These are phyloP conservation scores for Deakozyma indianensis DNA, from an alignment of 805 yeast genomes.

Conservation along the genomic window DNA sequence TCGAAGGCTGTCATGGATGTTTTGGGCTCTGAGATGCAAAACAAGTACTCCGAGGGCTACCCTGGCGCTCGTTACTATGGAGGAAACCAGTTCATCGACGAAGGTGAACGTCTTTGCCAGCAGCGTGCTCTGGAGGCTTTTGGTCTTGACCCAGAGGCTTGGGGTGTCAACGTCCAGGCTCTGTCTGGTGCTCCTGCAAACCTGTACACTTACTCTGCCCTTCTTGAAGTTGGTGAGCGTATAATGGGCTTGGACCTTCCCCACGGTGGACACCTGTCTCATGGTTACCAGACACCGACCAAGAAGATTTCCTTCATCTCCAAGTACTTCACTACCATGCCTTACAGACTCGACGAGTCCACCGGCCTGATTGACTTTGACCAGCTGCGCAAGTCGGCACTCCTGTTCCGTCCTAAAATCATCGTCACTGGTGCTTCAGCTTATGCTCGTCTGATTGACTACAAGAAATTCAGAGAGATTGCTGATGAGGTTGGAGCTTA, in stretches of 20 bases:
- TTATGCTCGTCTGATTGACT: conserved; percentile 80
- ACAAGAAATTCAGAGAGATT: conserved; percentile 76
- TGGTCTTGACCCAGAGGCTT: conserved; percentile 54
- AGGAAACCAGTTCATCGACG: conserved; percentile 90
- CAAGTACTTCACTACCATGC: conserved; percentile 95
- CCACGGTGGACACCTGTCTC: conserved; percentile 96
- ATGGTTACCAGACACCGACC: conserved; percentile 86
- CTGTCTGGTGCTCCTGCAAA: conserved; percentile 96
- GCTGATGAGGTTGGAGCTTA: conserved; percentile 92
- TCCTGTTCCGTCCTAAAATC: conserved; percentile 84
- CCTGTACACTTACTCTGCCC: conserved; percentile 79
- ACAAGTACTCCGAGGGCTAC: conserved; percentile 96
- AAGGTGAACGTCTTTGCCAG: conserved; percentile 82
- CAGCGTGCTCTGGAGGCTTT: conserved; percentile 82
- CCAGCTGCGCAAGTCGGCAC: conserved; percentile 64
- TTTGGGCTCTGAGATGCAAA: conserved; percentile 91
- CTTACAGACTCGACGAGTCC: conserved; percentile 72
- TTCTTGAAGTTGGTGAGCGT: conserved; percentile 81
- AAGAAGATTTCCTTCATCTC: conserved; percentile 86
- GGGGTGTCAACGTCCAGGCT: conserved; percentile 98
- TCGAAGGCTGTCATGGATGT: conserved; percentile 89
- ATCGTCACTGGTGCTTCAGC: conserved; percentile 97
- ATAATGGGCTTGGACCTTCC: conserved; percentile 96
- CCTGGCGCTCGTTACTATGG: conserved; percentile 98
- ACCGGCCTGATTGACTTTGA: conserved; percentile 93